Evolutionary conservation across 2,329 filamentous ascomycete genomes (phyloP), one percentile per base, ranked within the genome.

Genomic region (Myrmaecium sp.): DNA sequence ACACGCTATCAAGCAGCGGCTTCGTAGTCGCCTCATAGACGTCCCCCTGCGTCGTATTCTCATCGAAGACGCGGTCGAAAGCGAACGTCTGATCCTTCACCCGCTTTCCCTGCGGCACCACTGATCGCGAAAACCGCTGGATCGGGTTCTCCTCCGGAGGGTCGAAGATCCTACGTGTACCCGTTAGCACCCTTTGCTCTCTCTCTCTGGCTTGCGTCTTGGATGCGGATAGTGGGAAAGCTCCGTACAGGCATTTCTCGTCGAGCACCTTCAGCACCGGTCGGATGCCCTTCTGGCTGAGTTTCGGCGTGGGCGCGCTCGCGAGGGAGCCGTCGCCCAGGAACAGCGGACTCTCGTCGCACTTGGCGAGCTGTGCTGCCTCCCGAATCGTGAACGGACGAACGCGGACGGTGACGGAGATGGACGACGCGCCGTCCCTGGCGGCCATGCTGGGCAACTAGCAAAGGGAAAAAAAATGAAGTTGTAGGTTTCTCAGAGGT

Each of bases 71-170:
- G 30, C 80, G 68, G 54, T 98, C 89, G 56, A 98, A 98, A 27
- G 77, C 84, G 42, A 98, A 98, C 4, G 89, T 89, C 52, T 94
- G 84, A 49, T 98, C 91, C 50, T 98, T 98, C 43, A 89, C 80
- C 40, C 83, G 78, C 55, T 92, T 95, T 30, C 84, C 83, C 28
- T 73, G 69, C 1, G 60, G 60, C 6, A 92, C 68, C 7, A 91
- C 75, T 3, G 77, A 82, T 47, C 74, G 67, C 16, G 78, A 77
- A 52, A 94, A 92, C 39, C 76, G 77, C 33, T 92, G 82, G 6
- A 95, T 74, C 1, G 84, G 80, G 43, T 74, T 92, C 47, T 95
- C 84, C 54, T 98, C 89, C 21, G 89, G 89, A 5, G 89, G 89
- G 42, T 98, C 89, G 51, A 98, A 98, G 17, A 98, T 74, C 49